Base-by-base conservation (phyloP, 768 basidiomycete genomes). In the Pleurotus cornucopiae region DNA sequence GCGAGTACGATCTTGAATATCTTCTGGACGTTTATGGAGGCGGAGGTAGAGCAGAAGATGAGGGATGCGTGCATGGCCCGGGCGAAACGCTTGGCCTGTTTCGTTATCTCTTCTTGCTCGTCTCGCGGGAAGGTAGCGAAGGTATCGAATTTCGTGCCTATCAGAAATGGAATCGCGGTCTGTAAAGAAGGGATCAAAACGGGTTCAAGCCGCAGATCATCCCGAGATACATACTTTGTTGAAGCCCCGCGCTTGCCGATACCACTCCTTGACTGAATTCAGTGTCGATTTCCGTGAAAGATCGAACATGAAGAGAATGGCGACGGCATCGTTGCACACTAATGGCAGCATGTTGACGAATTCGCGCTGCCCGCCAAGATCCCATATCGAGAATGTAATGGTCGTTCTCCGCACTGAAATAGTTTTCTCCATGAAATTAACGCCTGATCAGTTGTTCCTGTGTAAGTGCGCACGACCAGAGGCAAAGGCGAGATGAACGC, bases 371-470 rank as follows among this genome's bases (percentile, higher is more conserved):
- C 93, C 94, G 61, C 94, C 94, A 56, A 97, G 76, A 78, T 97
- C 94, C 95, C 97, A 99, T 72, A 98, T 97, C 61, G 95, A 98
- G 76, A 99, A 98, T 2, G 96, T 98, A 72, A 99, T 98, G 55
- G 96, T 97, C 57, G 97, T 98, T 71, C 95, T 88, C 63, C 97
- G 87, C 63, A 99, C 96, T 55, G 91, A 90, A 65, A 99, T 98
- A 13, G 96, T 97, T 80, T 99, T 99, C 79, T 99, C 96, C 97
- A 98, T 98, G 73, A 98, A 98, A 74, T 98, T 98, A 76, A 98
- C 94, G 78, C 96, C 92, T 77, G 62, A 34, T 56, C 21, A 14
- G 51, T 34, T 34, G 30, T 34, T 34, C 30, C 9, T 34, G 51
- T n/a, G 20, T 41, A 26, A 21, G 45, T 49, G 20, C 47, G 16